Evolutionary conservation across 164 flowering plant genomes (phyloP), one percentile per base, ranked within the genome.

Genomic region (Vitis riparia): DNA sequence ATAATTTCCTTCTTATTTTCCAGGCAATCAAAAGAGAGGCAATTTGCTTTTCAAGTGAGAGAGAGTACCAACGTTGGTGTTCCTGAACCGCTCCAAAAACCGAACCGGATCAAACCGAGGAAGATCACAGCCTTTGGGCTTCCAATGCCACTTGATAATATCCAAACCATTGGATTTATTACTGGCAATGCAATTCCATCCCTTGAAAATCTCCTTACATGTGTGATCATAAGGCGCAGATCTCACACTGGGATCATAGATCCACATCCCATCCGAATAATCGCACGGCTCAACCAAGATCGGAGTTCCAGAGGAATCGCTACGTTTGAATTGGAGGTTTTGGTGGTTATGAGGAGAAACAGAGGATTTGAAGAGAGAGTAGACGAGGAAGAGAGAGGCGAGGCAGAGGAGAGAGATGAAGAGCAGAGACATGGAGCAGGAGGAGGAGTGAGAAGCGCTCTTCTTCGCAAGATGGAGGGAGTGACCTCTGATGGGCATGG

Each of bases 121-220:
- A 27, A 95, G 92, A 75, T 84, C 83, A 48, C 97, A 95, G 2
- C 15, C 59, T 8, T 65, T 60, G 9, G 97, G 97, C 76, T 84
- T 80, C 99, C 99, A 95, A 2, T 81, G 88, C 99, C 99, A 95
- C 37, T 77, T 78, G 67, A 70, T 4, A 63, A 95, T 70, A 7
- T 87, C 89, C 11, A 50, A 51, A 16, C 82, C 94, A 60, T 91
- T 91, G 59, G 89, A 77, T 75, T 93, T 95, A 59, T 82, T 78
- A 27, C 77, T 71, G 19, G 83, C 72, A 58, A 88, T 72, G 81
- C 99, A 95, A 66, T 95, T 95, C 99, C 99, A 95, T 6, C 98
- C 99, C 70, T 88, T 91, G 87, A 88, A 95, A 9, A 95, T 93
- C 85, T 93, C 99, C 81, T 91, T 95, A 76, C 99, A 95, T 49